Percentiles rank a stretch among this genome's conserved stretches.
phyloP scores from a whole-genome alignment of 164 flowering plant genomes.

The Tetracentron sinense region DNA sequence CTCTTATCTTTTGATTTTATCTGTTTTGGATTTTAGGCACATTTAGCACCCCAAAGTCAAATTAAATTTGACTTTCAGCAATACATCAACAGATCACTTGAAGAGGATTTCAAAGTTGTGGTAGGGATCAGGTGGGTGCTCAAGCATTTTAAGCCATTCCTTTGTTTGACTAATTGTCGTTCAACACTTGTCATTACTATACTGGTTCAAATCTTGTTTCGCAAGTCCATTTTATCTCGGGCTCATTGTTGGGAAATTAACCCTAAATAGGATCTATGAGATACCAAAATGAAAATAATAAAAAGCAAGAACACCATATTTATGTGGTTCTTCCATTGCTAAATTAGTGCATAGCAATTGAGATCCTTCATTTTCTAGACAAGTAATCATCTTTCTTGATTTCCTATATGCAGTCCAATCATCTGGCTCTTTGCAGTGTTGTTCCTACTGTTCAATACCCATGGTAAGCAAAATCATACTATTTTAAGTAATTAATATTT shows the following conservation, averaged over 20 bases:
- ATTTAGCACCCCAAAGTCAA: constrained; percentile 68
- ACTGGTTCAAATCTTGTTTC: too few species aligned
- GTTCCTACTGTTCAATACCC: constrained; percentile 59
- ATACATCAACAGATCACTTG: constrained; percentile 75
- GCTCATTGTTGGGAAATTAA: too few species aligned
- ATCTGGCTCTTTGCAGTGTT: constrained; percentile 71
- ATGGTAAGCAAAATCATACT: constrained; percentile 29
- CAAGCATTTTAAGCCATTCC: neutral
- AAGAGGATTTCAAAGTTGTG: constrained; percentile 87
- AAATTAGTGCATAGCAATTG: too few species aligned
- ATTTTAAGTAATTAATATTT: neutral
- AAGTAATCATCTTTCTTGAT: neutral
- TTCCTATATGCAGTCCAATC: constrained; percentile 44
- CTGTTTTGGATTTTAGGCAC: constrained; percentile 48
- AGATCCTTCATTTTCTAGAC: neutral
- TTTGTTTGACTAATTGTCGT: neutral
- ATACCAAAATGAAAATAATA: too few species aligned
- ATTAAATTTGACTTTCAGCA: constrained; percentile 63
- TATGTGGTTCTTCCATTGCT: too few species aligned
- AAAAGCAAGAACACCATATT: too few species aligned
- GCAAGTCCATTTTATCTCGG: too few species aligned
- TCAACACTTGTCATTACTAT: too few species aligned
- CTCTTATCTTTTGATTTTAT: neutral
- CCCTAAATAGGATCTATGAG: too few species aligned
- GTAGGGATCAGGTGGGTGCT: constrained; percentile 65